Evolutionary conservation across 257 asterid genomes (phyloP), one percentile per base, ranked within the genome.

Genomic region (Schizonepeta tenuifolia): DNA sequence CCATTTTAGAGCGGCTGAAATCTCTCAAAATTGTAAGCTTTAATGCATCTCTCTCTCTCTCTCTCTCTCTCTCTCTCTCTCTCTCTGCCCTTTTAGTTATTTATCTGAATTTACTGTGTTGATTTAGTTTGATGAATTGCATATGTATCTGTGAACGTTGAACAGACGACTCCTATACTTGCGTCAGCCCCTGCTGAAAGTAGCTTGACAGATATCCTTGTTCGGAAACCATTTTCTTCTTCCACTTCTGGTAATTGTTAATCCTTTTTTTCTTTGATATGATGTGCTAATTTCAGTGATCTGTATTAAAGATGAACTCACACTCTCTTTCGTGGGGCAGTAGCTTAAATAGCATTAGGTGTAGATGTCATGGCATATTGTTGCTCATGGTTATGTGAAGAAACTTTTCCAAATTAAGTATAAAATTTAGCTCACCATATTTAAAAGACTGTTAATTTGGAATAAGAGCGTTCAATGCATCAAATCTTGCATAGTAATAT

Each of bases 121-220:
- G 54, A 49, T 70, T 24, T 44, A 17, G 33, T 26, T 24, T 62
- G 28, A 46, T 43, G 61, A 51, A 62, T 61, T 67, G 21, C 60
- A 26, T 74, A 65, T 26, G 49, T 58, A 18, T 72, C 65, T 22
- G 28, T 79, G 50, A 49, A 50, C 68, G 87, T 31, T 80, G 51
- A 53, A 58, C 72, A 95, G 99, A 81, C 93, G n/a, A 59, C 84
- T 74, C 99, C 99, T 24, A 81, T 92, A 67, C 82, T 92, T 69
- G 88, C 89, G 33, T 84, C 98, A 50, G 82, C 79, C 4, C 99
- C 96, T 24, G 79, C 81, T 1, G 99, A 95, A 82, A 85, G 91
- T 76, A 95, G 85, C 78, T 82, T 95, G 83, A 88, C 97, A 3
- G 98, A 95, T 78, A 89, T 95, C 57, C 80, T 95, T 38, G 96